Percentiles rank a stretch among this genome's conserved stretches.
phyloP scores from a whole-genome alignment of 1,139 yeast species.

The Cylindricascospora bacillispora region DNA sequence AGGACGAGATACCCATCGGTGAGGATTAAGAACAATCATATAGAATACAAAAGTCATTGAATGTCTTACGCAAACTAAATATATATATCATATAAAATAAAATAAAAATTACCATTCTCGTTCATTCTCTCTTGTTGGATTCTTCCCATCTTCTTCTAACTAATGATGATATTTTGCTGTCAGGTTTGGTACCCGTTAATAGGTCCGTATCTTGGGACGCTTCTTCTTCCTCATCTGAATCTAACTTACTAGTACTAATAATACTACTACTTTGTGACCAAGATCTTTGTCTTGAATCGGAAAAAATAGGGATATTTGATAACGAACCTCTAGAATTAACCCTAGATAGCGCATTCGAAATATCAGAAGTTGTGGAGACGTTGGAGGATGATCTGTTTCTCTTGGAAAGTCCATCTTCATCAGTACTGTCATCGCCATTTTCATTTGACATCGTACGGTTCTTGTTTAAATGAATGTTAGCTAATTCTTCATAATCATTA shows the following conservation, averaged over 20 bases:
- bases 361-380: slow-evolving; percentile 16
- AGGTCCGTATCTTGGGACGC: slow-evolving; percentile 2
- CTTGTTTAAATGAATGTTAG: slow-evolving; percentile 5
- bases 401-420: slow-evolving; percentile 5
- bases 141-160: neutral
- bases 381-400: slow-evolving; percentile 24
- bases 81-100: no score
- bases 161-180: neutral
- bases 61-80: slow-evolving; percentile 1
- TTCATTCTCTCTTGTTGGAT: no score
- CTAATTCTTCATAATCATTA: slow-evolving; percentile 36
- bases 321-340: slow-evolving; percentile 29
- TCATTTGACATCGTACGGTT: slow-evolving; percentile 6
- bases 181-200: neutral
- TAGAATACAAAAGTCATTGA: neutral
- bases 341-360: slow-evolving; percentile 27
- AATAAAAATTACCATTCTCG: no score
- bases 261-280: neutral
- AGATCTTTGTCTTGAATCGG: slow-evolving; percentile 18
- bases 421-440: slow-evolving; percentile 7
- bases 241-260: slow-evolving; percentile 2
- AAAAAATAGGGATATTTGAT: slow-evolving; percentile 28
- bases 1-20: slow-evolving; percentile 95
- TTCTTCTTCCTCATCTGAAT: slow-evolving; percentile 5
- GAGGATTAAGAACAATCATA: slow-evolving; percentile 44